phyloP scores from a whole-genome alignment of 805 yeast species.

The Lipomyces spencermartinsiae region DNA sequence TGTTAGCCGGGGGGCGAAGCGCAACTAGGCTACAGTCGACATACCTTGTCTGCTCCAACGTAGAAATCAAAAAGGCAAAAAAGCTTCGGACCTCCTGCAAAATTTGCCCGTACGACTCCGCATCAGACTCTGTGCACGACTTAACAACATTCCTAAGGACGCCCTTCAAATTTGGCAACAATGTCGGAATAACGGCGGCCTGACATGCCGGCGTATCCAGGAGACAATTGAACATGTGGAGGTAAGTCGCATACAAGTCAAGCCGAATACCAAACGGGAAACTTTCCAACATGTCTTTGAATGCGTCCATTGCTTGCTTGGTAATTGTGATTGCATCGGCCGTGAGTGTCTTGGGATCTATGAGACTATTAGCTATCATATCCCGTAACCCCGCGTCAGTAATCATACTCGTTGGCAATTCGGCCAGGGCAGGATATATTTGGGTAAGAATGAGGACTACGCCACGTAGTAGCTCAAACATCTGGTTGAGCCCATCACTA shows the following conservation, averaged over 20 bases:
- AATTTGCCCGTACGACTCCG: conserved; percentile 32
- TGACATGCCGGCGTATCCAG: conserved; percentile 43
- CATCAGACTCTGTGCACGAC: conserved; percentile 31
- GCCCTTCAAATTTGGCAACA: conserved; percentile 59
- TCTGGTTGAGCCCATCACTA: conserved; percentile 69
- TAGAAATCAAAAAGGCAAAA: conserved; percentile 27
- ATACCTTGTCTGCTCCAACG: conserved; percentile 23
- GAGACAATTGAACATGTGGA: conserved; percentile 65
- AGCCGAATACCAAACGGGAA: conserved; percentile 72
- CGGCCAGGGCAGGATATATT: conserved; percentile 64
- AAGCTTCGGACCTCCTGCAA: conserved; percentile 39
- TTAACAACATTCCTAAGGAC: conserved; percentile 48
- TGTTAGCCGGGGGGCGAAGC: conserved; percentile 31
- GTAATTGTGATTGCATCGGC: conserved; percentile 39
- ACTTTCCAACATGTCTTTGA: conserved; percentile 65
- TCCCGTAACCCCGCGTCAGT: conserved; percentile 39
- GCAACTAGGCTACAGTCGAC: conserved; percentile 44
- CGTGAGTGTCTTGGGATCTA: conserved; percentile 23
- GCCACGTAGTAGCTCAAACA: conserved; percentile 80
- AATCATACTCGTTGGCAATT: conserved; percentile 42
- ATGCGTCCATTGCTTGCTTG: conserved; percentile 46
- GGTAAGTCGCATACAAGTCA: conserved; percentile 74
- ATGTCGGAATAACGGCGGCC: conserved; percentile 56
- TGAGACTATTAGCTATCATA: conserved; percentile 10
- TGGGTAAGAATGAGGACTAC: conserved; percentile 66